Evolutionary conservation across 2,329 filamentous ascomycete genomes (phyloP), one percentile per base, ranked within the genome.

Genomic region (Colletotrichum sp.): DNA sequence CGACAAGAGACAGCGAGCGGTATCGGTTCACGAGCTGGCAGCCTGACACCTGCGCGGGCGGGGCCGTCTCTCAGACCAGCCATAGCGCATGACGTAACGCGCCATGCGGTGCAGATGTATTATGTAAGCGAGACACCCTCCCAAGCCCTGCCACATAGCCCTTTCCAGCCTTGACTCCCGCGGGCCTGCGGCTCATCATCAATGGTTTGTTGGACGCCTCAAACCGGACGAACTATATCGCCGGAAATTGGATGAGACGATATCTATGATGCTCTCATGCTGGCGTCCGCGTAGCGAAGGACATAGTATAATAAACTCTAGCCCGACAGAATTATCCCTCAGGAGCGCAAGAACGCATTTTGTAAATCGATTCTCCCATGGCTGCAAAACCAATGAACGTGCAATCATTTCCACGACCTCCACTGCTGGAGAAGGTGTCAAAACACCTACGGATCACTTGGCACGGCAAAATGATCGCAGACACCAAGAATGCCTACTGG

Each of bases 401-500:
- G 9, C 88, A 89, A 78, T 86, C 83, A 70, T 92, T 92, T 78
- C 91, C 91, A 15, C 87, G 91, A 28, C 91, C 91, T 32, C 91
- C 91, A 2, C 82, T 88, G 48, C 85, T 92, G 72, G 90, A 93
- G 79, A 86, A 85, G 79, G 90, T 87, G 7, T 80, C 86, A 4
- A 85, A 89, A 66, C 90, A 91, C 79, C 83, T 93, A 62, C 86
- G 88, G 77, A 87, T 93, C 76, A 89, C 87, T 80, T 92, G 89
- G 86, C 85, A 88, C 30, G 88, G 87, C 25, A 83, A 88, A 61
- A 83, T 87, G 65, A 88, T 93, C 76, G 91, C 90, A 13, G 89
- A 93, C 58, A 92, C 91, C 8, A 88, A 84, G 70, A 86, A 90
- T 61, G 90, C 88, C 4, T 92, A 88, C 80, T 92, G 91, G 91